phyloP scores from a whole-genome alignment of 2,329 filamentous ascomycete genomes.

The Pseudogymnoascus sp. region DNA sequence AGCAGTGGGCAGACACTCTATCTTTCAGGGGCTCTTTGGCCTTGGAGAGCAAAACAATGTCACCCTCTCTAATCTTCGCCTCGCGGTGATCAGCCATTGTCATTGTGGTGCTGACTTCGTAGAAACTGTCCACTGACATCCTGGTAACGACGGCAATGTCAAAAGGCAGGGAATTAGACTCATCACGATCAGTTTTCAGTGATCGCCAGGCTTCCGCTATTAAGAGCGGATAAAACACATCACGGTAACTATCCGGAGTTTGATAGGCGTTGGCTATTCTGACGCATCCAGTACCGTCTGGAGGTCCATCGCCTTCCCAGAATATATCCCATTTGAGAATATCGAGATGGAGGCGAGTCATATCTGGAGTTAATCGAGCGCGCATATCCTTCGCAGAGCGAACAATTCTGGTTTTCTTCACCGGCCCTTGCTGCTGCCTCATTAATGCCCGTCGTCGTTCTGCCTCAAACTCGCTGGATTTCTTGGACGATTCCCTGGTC shows the following conservation, averaged over 20 bases:
- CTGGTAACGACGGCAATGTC: slow-evolving; percentile 83
- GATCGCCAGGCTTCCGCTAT: slow-evolving; percentile 93
- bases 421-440: slow-evolving; percentile 54
- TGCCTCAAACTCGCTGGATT: slow-evolving; percentile 36
- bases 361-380: slow-evolving; percentile 80
- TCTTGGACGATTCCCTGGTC: slow-evolving; percentile 30
- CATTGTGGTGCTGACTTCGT: slow-evolving; percentile 84
- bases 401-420: slow-evolving; percentile 73
- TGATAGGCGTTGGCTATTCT: slow-evolving; percentile 70
- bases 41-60: slow-evolving; percentile 79
- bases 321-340: slow-evolving; percentile 96
- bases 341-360: slow-evolving; percentile 73
- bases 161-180: slow-evolving; percentile 70
- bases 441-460: slow-evolving; percentile 40
- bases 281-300: slow-evolving; percentile 63
- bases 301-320: slow-evolving; percentile 77
- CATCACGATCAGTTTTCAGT: slow-evolving; percentile 83
- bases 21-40: slow-evolving; percentile 61
- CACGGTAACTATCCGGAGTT: slow-evolving; percentile 71
- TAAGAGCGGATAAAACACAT: slow-evolving; percentile 82
- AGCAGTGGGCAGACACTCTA: slow-evolving; percentile 63
- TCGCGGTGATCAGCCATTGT: slow-evolving; percentile 63
- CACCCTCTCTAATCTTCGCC: slow-evolving; percentile 67
- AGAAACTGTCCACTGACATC: slow-evolving; percentile 82
- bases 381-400: slow-evolving; percentile 90